Percentiles rank a stretch among this genome's conserved stretches.
phyloP scores from a whole-genome alignment of 345 rosid genomes.

The Conringia planisiliqua region DNA sequence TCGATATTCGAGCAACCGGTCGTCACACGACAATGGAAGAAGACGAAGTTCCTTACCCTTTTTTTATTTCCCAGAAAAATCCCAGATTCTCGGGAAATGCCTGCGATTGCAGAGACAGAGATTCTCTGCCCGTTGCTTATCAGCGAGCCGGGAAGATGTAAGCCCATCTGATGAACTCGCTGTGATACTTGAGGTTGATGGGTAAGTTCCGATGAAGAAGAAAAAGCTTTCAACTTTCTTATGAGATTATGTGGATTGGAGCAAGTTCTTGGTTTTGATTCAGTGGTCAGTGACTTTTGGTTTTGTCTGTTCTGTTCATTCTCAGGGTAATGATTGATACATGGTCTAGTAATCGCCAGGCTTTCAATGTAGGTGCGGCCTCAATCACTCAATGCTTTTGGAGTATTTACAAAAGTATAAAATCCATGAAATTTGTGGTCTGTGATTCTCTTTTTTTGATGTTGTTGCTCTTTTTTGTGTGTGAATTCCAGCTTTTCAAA shows the following conservation, averaged over 20 bases:
- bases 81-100: conserved; percentile 29
- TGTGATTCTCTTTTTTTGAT: neutral
- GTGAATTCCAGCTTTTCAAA: conserved; percentile 62
- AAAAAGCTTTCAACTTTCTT: conserved; percentile 8
- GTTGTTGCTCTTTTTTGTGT: conserved; percentile 7
- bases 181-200: conserved; percentile 87
- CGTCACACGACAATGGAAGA: conserved; percentile 15
- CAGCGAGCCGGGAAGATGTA: conserved; percentile 28
- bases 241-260: neutral
- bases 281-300: neutral
- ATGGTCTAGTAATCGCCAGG: conserved; percentile 73
- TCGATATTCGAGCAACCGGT: neutral
- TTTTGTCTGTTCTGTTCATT: neutral
- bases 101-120: conserved; percentile 22
- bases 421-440: conserved; percentile 1
- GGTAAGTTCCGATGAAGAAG: conserved; percentile 40
- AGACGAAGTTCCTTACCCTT: conserved; percentile 22
- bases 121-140: conserved; percentile 41
- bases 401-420: neutral
- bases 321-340: conserved; percentile 83
- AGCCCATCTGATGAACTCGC: conserved; percentile 56
- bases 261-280: neutral
- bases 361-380: conserved; percentile 74
- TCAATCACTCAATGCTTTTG: conserved; percentile 11
- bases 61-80: conserved; percentile 30